These are phyloP conservation scores for Suillus paluster DNA, from an alignment of 768 basidiomycete genomes.

Conservation along the genomic window DNA sequence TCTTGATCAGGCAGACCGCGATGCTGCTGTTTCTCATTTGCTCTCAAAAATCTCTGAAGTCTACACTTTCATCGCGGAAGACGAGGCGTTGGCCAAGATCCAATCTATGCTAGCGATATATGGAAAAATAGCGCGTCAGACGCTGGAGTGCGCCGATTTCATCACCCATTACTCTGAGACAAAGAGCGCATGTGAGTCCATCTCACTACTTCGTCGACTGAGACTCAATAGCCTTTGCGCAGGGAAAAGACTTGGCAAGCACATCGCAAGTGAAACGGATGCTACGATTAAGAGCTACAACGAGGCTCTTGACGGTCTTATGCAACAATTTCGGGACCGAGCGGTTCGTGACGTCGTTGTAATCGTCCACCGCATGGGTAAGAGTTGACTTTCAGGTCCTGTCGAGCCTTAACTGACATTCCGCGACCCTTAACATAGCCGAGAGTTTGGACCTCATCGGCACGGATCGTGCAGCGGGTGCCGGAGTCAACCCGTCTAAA, in stretches of 20 bases:
- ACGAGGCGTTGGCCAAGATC: too few relatives aligned
- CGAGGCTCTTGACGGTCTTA: background rate
- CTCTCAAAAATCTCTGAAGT: constrained; percentile 1
- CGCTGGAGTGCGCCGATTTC: too few relatives aligned
- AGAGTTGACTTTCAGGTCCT: too few relatives aligned
- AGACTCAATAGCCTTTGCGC: constrained; percentile 1
- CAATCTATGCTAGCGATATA: too few relatives aligned
- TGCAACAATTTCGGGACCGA: constrained; percentile 5
- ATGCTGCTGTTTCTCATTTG: constrained; percentile 4
- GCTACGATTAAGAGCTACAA: too few relatives aligned
- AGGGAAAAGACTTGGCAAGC: too few relatives aligned
- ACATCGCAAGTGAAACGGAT: too few relatives aligned
- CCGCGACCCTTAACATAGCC: background rate
- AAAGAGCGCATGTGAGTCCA: background rate
- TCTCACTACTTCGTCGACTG: background rate
- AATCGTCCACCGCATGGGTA: too few relatives aligned
- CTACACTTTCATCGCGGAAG: background rate
- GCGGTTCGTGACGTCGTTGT: background rate
- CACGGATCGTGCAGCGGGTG: background rate
- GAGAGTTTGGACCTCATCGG: background rate
- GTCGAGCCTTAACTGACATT: too few relatives aligned
- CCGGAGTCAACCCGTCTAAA: constrained; percentile 4
- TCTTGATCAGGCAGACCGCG: background rate
- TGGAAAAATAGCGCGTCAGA: too few relatives aligned
- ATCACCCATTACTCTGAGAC: constrained; percentile 1